phyloP scores from a whole-genome alignment of 352 stramenopile genomes.

The Phytophthora syringae region DNA sequence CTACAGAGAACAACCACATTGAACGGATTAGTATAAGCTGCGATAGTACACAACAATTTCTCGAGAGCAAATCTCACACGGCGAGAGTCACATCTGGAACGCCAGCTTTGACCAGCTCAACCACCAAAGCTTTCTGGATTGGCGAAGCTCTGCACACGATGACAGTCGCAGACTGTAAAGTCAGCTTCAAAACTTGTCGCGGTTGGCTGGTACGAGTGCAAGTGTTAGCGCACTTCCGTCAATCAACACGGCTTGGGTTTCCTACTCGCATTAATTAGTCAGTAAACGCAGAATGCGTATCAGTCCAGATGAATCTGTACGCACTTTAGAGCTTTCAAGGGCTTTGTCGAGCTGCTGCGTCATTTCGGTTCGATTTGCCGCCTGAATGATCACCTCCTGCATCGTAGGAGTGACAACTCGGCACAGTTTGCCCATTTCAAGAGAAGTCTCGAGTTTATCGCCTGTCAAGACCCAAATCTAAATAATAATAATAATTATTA shows the following conservation, averaged over 20 bases:
- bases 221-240: conserved; percentile 69
- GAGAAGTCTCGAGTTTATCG: conserved; percentile 99
- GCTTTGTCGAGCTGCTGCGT: conserved; percentile 55
- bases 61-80: conserved; percentile 73
- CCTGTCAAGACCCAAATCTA: conserved; percentile 95
- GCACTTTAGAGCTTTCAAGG: conserved; percentile 51
- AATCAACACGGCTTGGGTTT: conserved; percentile 74
- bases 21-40: conserved; percentile 22
- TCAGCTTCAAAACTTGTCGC: conserved; percentile 72
- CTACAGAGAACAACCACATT: conserved; percentile 44
- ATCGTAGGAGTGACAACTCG: conserved; percentile 85
- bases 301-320: not conserved
- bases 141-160: conserved; percentile 91
- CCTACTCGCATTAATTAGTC: conserved; percentile 26
- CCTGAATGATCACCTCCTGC: conserved; percentile 76
- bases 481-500: too few relatives aligned
- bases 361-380: conserved; percentile 53
- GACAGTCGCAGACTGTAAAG: conserved; percentile 80
- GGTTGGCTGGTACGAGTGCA: conserved; percentile 60
- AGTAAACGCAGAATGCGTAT: not conserved
- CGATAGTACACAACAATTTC: not conserved
- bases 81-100: conserved; percentile 91
- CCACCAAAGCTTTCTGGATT: conserved; percentile 91
- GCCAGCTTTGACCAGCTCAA: conserved; percentile 93
- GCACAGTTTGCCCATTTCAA: conserved; percentile 97